These are phyloP conservation scores for Cinnamomum chago DNA, from an alignment of 164 flowering plant genomes.

Conservation along the genomic window DNA sequence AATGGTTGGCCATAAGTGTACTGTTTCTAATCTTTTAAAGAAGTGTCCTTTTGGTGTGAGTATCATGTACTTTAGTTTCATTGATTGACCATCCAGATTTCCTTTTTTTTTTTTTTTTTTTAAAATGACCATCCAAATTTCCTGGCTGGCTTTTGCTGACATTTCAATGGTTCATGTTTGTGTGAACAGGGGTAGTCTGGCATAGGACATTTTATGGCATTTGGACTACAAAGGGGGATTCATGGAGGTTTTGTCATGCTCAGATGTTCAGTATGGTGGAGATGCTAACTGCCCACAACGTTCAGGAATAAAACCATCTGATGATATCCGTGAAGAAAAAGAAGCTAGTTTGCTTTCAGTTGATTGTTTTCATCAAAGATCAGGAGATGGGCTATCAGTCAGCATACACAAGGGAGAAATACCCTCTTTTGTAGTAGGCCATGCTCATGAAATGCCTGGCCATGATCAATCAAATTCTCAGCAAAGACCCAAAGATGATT, in stretches of 20 bases:
- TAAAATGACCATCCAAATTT: neutral
- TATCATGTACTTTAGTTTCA: neutral
- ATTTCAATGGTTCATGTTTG: neutral
- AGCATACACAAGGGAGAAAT: neutral
- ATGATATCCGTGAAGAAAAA: slow-evolving; percentile 6
- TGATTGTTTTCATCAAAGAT: slow-evolving; percentile 9
- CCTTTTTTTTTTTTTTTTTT: too few species aligned
- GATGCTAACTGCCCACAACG: slow-evolving; percentile 45
- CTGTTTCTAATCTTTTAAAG: neutral
- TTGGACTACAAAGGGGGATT: slow-evolving; percentile 14
- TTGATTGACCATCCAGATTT: neutral
- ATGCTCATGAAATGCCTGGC: neutral
- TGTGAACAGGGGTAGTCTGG: slow-evolving; percentile 1
- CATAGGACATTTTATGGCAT: slow-evolving; percentile 9
- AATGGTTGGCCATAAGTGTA: neutral
- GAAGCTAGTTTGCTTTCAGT: neutral
- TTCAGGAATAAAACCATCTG: slow-evolving; percentile 20
- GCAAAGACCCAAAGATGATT: neutral
- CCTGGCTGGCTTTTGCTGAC: neutral
- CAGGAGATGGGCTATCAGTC: neutral
- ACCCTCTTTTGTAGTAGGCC: neutral
- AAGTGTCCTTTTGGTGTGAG: neutral
- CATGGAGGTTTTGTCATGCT: slow-evolving; percentile 65
- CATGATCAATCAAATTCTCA: neutral
- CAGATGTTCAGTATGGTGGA: slow-evolving; percentile 45